Percentiles rank a stretch among this genome's conserved stretches.
These are phyloP conservation scores for Volvox reticuliferus DNA, from an alignment of 139 green algal species.

Conservation along the genomic window DNA sequence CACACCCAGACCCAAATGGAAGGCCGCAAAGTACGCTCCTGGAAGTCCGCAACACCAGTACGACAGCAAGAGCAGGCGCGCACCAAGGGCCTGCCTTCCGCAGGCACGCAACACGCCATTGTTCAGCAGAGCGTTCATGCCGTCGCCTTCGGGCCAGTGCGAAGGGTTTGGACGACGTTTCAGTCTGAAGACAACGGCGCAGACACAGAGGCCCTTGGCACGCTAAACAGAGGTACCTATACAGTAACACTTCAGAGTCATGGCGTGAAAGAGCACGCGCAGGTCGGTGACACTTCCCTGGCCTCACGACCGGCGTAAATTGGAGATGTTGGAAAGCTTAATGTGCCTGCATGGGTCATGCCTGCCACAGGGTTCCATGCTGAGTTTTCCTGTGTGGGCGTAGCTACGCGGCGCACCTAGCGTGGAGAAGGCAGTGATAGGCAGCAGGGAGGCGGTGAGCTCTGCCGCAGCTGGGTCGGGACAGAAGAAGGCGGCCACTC, in stretches of 20 bases:
- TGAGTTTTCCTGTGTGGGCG: no score
- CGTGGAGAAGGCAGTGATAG: slow-evolving; percentile 39
- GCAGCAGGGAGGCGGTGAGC: slow-evolving; percentile 46
- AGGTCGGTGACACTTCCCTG: no score
- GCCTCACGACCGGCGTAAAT: no score
- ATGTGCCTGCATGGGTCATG: no score
- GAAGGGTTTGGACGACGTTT: no score
- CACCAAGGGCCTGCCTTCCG: slow-evolving; percentile 53
- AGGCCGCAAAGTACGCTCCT: slow-evolving; percentile 57
- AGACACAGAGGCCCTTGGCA: no score
- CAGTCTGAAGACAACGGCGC: no score
- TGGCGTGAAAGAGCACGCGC: no score
- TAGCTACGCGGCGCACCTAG: not conserved
- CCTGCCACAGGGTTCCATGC: no score
- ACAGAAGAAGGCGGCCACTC: slow-evolving; percentile 48
- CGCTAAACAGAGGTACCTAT: no score
- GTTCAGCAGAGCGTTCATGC: slow-evolving; percentile 67
- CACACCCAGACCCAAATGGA: slow-evolving; percentile 59
- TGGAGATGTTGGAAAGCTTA: no score
- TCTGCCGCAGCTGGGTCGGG: slow-evolving; percentile 27
- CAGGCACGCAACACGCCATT: slow-evolving; percentile 58
- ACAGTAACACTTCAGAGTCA: no score
- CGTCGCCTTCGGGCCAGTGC: slow-evolving; percentile 58
- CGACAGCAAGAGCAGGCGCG: slow-evolving; percentile 40
- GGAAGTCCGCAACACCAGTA: slow-evolving; percentile 61